Conservation (phyloP, 176 grass and related monocot genomes). For the Oryza nivara region DNA sequence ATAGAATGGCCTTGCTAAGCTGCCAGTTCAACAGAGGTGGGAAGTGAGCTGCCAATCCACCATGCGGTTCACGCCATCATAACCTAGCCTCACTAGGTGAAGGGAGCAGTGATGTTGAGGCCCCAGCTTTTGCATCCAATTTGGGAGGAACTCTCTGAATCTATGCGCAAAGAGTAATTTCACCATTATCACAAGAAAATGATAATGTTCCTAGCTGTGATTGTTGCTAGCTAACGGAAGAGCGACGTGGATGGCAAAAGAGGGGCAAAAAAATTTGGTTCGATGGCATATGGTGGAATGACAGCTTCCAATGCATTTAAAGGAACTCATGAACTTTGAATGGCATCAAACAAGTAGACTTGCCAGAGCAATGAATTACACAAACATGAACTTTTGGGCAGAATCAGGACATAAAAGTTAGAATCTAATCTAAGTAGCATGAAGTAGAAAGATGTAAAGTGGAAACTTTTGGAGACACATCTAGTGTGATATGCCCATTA, state of each 20-base stretch:
- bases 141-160: no score
- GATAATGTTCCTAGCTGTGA: neutral
- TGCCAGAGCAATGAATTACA: neutral
- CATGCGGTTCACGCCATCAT: neutral
- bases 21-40: neutral
- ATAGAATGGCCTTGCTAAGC: neutral
- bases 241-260: neutral
- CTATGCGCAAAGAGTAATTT: neutral
- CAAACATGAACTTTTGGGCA: neutral
- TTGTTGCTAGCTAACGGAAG: neutral
- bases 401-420: neutral
- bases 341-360: neutral
- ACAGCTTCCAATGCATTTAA: neutral
- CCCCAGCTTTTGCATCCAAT: no score
- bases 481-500: neutral
- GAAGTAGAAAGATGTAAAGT: neutral
- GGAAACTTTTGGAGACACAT: neutral
- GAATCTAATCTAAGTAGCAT: slow-evolving; percentile 5
- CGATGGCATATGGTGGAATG: neutral
- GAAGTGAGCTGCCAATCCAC: neutral
- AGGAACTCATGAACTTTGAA: neutral
- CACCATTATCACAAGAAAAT: neutral
- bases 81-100: neutral
- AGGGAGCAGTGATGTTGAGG: neutral
- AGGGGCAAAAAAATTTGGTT: neutral